These are phyloP conservation scores for Asclepias syriaca DNA, from an alignment of 257 asterid species.

Conservation along the genomic window DNA sequence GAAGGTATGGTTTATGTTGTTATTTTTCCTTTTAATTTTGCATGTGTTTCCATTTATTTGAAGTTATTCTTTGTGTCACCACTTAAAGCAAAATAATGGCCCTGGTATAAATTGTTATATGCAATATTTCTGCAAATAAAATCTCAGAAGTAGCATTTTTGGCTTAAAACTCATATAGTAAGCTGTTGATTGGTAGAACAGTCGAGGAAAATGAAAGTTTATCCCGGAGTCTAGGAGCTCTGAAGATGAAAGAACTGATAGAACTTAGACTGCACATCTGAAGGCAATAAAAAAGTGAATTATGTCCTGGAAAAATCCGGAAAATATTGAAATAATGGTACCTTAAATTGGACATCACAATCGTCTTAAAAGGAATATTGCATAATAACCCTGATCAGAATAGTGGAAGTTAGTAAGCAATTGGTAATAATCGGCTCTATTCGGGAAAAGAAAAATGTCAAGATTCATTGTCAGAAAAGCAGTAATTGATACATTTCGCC, in stretches of 20 bases:
- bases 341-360: background rate
- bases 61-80: background rate
- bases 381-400: background rate
- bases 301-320: background rate
- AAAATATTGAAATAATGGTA: background rate
- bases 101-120: background rate
- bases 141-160: background rate
- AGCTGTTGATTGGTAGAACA: background rate
- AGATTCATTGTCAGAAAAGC: background rate
- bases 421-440: background rate
- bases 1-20: constrained; percentile 48
- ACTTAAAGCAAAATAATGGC: background rate
- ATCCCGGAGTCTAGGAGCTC: background rate
- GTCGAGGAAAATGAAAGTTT: background rate
- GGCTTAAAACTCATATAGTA: background rate
- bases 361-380: background rate
- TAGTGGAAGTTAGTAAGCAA: background rate
- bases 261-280: background rate
- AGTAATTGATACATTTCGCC: background rate
- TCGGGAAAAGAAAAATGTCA: background rate
- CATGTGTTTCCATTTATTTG: background rate
- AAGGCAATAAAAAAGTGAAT: background rate
- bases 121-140: background rate
- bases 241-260: background rate
- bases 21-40: background rate